Base-by-base conservation (phyloP, 139 green algal genomes). In the Chlorella sp. region DNA sequence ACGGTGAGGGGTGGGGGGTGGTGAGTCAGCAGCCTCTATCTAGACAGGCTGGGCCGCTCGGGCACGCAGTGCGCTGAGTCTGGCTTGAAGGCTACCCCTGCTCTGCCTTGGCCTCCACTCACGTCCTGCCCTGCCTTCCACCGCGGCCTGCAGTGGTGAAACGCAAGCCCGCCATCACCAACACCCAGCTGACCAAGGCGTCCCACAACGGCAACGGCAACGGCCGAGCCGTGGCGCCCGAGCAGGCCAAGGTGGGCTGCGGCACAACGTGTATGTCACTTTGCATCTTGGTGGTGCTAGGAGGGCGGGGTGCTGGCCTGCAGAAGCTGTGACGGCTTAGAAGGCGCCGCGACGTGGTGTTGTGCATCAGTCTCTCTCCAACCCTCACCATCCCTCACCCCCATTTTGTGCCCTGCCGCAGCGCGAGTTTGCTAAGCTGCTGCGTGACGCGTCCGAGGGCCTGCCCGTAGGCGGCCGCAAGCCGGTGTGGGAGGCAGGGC, bases 401-500 rank as follows among this genome's bases (percentile, higher is more conserved):
- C n/a, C n/a, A n/a, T n/a, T n/a, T n/a, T n/a, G n/a, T n/a, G n/a
- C n/a, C n/a, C n/a, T n/a, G n/a, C n/a, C n/a, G 73, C 88, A 90
- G 88, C 70, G 89, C 26, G 85, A 92, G 65, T 86, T 89, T 76
- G 80, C 82, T 62, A 83, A 81, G 56, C 88, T 95, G 43, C 73
- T 92, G 73, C 72, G 65, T 24, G 87, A 93, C 44, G 94, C 93
- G 11, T 58, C 86, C 19, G 85, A 91, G 62, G 94, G 94, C 4
- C 81, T 95, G 81, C 91, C 92, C 9, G 93, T 92, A 58, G 86
- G 56, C 3, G 87, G 87, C 20, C 83, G 84, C 56, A 34, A 73
- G 32, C 36, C 89, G 24, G 92, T 92, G 26, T 98, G 95, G 95
- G 93, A 97, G 82, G 89, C 87, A 28, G 86, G 88, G 51, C 86